A percentile compares a stretch with the other conserved stretches of the same genome.
These are phyloP conservation scores for Rhodotorula glutinis DNA, from an alignment of 1,284 basidiomycete species.

Conservation along the genomic window DNA sequence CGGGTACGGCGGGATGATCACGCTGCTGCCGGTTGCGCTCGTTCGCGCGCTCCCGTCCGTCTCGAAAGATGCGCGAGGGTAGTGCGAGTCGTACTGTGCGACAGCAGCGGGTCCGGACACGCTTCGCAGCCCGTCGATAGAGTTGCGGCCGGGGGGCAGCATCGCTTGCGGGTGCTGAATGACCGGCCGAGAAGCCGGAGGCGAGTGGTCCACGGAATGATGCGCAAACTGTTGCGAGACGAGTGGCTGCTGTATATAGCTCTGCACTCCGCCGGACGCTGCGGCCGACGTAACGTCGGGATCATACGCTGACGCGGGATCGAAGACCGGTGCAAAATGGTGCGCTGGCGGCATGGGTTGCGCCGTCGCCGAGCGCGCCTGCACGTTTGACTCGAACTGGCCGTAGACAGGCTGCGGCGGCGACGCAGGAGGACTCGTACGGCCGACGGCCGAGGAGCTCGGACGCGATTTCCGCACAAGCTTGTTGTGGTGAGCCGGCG, in stretches of 20 bases:
- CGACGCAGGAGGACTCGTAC: neutral
- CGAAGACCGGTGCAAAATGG: neutral
- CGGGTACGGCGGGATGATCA: neutral
- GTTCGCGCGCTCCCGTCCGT: neutral
- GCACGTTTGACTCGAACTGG: no score
- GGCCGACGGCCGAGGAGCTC: no score
- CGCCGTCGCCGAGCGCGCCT: no score
- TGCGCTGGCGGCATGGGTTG: neutral
- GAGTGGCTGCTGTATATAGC: no score
- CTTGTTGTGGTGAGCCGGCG: conserved; percentile 12
- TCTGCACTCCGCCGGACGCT: no score
- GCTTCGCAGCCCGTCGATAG: neutral
- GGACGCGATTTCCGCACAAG: conserved; percentile 19
- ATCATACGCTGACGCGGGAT: neutral
- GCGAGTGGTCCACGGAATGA: neutral
- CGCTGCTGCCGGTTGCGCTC: neutral
- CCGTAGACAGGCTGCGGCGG: neutral
- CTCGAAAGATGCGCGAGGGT: neutral
- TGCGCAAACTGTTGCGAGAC: neutral
- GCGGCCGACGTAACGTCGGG: no score
- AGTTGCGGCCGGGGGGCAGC: neutral
- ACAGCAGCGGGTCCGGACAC: neutral
- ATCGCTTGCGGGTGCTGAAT: neutral
- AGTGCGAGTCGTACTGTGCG: neutral
- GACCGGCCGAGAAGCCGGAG: neutral